Evolutionary conservation across 352 stramenopile species (phyloP), one percentile per base, ranked within the genome.

Genomic region (Phytophthora lateralis): DNA sequence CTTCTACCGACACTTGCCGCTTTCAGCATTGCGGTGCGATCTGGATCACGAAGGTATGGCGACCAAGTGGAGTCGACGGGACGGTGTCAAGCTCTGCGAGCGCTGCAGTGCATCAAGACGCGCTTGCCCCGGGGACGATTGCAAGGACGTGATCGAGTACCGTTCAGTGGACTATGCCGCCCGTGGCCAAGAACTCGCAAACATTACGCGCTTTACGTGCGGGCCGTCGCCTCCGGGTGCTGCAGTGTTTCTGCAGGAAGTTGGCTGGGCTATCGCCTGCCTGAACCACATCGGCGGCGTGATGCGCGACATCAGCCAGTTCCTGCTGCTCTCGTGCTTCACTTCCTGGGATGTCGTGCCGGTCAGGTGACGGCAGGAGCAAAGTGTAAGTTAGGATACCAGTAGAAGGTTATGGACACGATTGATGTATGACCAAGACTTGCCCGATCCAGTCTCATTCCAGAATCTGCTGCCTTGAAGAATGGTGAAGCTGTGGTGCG

Each of bases 1-100:
- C 50, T 98, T 98, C 68, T 94, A 96, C 38, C 70, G 76, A 24
- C 69, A 88, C 42, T 68, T 98, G 47, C 90, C 89, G 7, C 17
- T 91, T 15, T 37, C 30, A 37, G 18, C 74, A 92, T 24, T 75
- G 72, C 26, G 76, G 5, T 98, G 66, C 37, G 66, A 75, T 20
- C 18, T 73, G 20, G 55, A 60, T 39, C 54, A 67, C 15, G 48
- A 69, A 38, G 43, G 27, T 2, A 60, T 71, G 48, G 63, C 73
- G 10, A 65, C 60, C 26, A 77, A 70, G 50, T 82, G 65, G 65
- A 71, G 68, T 58, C 52, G 49, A 29, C 39, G 47, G 12, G 67
- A 78, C 27, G 39, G 68, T 3, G 21, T 72, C 34, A 76, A 78
- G 47, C 53, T 81, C 42, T 81, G 73, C 26, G 72, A 75, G 17